Conservation (phyloP, 2,329 filamentous ascomycete genomes). For the Fusarium verrucosum region DNA sequence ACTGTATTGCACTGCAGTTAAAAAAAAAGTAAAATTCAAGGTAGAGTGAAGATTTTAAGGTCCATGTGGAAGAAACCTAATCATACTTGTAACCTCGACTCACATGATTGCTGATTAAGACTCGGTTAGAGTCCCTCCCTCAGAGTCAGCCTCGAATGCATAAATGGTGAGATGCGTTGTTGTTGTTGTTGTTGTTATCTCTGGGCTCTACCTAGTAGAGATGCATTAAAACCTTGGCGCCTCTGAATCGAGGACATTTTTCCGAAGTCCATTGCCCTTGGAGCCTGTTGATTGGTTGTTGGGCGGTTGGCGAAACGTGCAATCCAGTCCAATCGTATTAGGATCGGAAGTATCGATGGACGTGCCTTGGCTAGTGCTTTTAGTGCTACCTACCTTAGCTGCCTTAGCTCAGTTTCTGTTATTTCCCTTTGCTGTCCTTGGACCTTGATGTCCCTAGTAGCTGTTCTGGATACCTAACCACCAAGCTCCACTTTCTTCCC, state of each 20-base stretch:
- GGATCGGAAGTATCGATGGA: constrained; percentile 35
- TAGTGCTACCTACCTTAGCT: constrained; percentile 10
- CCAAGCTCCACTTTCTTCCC: constrained; percentile 16
- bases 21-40: not conserved
- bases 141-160: constrained; percentile 14
- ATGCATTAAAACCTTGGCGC: constrained; percentile 35
- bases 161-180: constrained; percentile 16
- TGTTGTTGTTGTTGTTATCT: constrained; percentile 18
- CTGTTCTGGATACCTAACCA: constrained; percentile 1
- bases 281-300: constrained; percentile 12
- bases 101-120: not conserved
- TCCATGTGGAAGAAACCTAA: constrained; percentile 15
- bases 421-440: not conserved
- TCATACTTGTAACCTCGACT: constrained; percentile 1
- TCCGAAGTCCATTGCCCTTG: constrained; percentile 23
- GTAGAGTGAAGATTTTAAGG: not conserved
- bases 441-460: not conserved
- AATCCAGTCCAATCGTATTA: constrained; percentile 33
- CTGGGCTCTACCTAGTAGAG: not conserved
- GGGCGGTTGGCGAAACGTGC: constrained; percentile 32
- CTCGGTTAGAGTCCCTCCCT: not conserved
- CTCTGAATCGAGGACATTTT: constrained; percentile 28
- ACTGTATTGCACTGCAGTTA: not conserved
- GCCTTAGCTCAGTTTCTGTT: constrained; percentile 9
- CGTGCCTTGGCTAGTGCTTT: constrained; percentile 25